Base-by-base conservation (phyloP, 2,329 filamentous ascomycete genomes). In the Trichoderma semiorbis region DNA sequence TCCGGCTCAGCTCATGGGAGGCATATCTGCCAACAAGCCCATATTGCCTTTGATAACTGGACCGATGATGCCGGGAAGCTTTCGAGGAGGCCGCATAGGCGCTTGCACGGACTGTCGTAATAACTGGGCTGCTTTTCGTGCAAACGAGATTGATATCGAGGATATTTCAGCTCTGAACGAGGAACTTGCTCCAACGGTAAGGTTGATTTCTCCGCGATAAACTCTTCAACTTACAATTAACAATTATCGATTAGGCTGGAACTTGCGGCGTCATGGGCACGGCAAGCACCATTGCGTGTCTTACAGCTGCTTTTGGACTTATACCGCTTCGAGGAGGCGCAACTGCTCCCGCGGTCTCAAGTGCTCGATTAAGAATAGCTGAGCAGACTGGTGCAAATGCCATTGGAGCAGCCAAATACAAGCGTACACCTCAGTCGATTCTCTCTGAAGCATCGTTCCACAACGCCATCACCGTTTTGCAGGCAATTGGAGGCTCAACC, bases 231-330 rank as follows among this genome's bases (percentile, higher is more conserved):
- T 70, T 10, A 57, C 21, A 63, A 14, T 11, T 14, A 4, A 57
- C 21, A 63, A 14, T 11, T 14, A 4, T 21, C 4, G 3, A 3
- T 53, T 65, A 86, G 84, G 89, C 90, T 2, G 94, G 94, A 34
- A 94, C 93, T 1, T 97, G 94, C 74, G 93, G 93, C 61, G 94
- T 95, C 21, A 97, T 97, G 94, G 96, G 93, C 74, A 97, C 94
- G 0, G 94, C 94, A 7, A 95, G 94, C 78, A 97, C 93, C 2
- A 95, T 97, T 93, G 92, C 93, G 1, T 95, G 92, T 7, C 88
- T 93, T 18, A 92, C 95, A 26, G 93, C 94, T 73, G 93, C 90
- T 0, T 90, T 97, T 76, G 94, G 94, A n/a, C 85, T 97, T 75
- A 92, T 93, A 72, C 86, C 95, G 0, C 91, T 94, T 8, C 21